Percentiles rank a stretch among this genome's conserved stretches.
These are phyloP conservation scores for Wickerhamiella siamensis DNA, from an alignment of 805 yeast species.

Conservation along the genomic window DNA sequence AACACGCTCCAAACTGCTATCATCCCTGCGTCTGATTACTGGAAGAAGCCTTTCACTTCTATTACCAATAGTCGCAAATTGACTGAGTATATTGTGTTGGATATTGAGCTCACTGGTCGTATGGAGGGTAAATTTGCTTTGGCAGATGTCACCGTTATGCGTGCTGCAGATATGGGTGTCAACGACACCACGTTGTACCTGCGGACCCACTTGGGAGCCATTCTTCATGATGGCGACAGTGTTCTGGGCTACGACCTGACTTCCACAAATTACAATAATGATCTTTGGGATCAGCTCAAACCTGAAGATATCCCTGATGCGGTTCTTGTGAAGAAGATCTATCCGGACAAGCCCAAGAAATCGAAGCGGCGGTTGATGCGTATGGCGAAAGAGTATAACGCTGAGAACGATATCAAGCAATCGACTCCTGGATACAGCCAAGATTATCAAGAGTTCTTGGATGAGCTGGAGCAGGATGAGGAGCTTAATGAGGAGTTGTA, in stretches of 20 bases:
- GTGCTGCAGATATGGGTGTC: slow-evolving; percentile 74
- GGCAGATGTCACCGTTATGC: slow-evolving; percentile 86
- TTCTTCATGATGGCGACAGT: slow-evolving; percentile 92
- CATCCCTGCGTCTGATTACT: slow-evolving; percentile 52
- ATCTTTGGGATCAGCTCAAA: slow-evolving; percentile 28
- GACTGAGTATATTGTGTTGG: slow-evolving; percentile 78
- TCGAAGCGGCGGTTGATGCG: slow-evolving; percentile 78
- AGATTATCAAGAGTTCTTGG: slow-evolving; percentile 75
- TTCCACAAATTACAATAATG: slow-evolving; percentile 66
- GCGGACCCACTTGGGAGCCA: slow-evolving; percentile 84
- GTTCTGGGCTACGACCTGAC: slow-evolving; percentile 80
- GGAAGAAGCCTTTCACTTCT: slow-evolving; percentile 70
- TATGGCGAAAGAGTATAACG: slow-evolving; percentile 93
- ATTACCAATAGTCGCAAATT: slow-evolving; percentile 56
- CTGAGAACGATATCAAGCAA: slow-evolving; percentile 71
- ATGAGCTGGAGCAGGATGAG: slow-evolving; percentile 80
- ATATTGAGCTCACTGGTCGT: slow-evolving; percentile 82
- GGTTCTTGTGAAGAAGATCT: slow-evolving; percentile 76
- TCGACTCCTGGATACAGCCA: slow-evolving; percentile 29
- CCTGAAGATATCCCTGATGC: slow-evolving; percentile 47
- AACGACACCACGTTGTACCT: slow-evolving; percentile 74
- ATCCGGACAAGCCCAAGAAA: slow-evolving; percentile 62
- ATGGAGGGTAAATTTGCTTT: slow-evolving; percentile 62
- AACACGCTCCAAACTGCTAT: slow-evolving; percentile 65
- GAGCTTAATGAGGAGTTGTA: slow-evolving; percentile 56